Evolutionary conservation across 1,139 yeast genomes (phyloP).

Genomic region (Starmera stellimalicola): DNA sequence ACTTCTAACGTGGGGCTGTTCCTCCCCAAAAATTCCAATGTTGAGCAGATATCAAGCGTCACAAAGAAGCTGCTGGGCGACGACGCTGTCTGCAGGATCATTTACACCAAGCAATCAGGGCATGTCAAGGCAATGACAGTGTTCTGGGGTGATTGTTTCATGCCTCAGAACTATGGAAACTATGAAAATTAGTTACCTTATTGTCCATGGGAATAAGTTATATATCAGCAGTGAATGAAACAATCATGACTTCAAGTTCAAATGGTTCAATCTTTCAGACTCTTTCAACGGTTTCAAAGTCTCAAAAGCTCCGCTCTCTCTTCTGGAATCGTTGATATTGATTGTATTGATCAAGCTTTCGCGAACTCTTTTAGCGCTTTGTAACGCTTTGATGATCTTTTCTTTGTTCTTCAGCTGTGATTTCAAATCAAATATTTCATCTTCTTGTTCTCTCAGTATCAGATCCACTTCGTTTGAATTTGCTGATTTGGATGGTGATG

Average conservation of each 20-base stretch:
- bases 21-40: conserved; percentile 63
- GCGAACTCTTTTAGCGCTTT: conserved; percentile 47
- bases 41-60: conserved; percentile 43
- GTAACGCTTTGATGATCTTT: conserved; percentile 66
- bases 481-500: conserved; percentile 6
- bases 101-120: conserved; percentile 35
- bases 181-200: too few relatives aligned
- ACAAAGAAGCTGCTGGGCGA: conserved; percentile 39
- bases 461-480: conserved; percentile 15
- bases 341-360: conserved; percentile 20
- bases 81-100: conserved; percentile 35
- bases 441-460: conserved; percentile 50
- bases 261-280: conserved; percentile 1
- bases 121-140: conserved; percentile 47
- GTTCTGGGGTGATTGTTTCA: conserved; percentile 43
- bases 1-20: conserved; percentile 54
- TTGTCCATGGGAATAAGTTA: too few relatives aligned
- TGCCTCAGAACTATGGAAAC: too few relatives aligned
- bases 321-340: conserved; percentile 2
- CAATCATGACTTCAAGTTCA: neutral
- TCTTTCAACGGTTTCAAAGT: neutral
- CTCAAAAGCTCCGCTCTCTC: neutral
- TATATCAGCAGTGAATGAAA: too few relatives aligned
- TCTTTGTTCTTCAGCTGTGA: conserved; percentile 62
- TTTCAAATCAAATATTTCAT: conserved; percentile 57